Evolutionary conservation across 2,329 filamentous ascomycete species (phyloP).

Genomic region (Aspergillus viridinutans): DNA sequence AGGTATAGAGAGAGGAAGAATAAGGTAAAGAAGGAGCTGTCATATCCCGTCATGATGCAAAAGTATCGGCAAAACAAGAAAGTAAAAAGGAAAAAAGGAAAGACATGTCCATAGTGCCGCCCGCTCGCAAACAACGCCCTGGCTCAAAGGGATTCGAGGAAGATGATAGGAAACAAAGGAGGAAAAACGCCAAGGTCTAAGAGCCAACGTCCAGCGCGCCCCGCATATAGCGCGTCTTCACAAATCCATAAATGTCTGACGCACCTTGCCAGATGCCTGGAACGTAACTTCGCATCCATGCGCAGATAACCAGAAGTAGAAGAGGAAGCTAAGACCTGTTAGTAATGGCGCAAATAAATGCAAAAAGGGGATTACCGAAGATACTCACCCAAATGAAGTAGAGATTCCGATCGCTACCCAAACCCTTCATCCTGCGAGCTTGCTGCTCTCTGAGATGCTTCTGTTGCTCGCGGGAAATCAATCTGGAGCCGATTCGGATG

Average conservation of each 20-base stretch:
- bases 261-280: constrained; percentile 40
- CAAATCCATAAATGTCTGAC: constrained; percentile 35
- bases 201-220: constrained; percentile 29
- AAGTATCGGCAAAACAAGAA: constrained; percentile 8
- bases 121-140: constrained; percentile 18
- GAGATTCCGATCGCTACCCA: constrained; percentile 49
- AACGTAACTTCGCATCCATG: constrained; percentile 43
- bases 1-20: neutral
- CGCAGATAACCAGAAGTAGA: constrained; percentile 42
- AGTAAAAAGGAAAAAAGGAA: constrained; percentile 8
- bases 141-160: constrained; percentile 21
- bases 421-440: constrained; percentile 45
- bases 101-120: constrained; percentile 13
- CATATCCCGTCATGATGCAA: constrained; percentile 34
- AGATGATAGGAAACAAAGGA: constrained; percentile 4
- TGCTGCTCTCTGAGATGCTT: constrained; percentile 46
- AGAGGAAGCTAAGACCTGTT: constrained; percentile 41
- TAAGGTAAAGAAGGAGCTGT: constrained; percentile 16
- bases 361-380: neutral
- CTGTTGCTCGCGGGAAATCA: constrained; percentile 44
- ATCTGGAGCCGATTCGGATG: constrained; percentile 40
- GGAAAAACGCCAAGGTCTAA: constrained; percentile 17
- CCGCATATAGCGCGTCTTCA: constrained; percentile 34
- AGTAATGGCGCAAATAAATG: constrained; percentile 12
- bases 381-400: constrained; percentile 51